A percentile compares a stretch with the other conserved stretches of the same genome.
Evolutionary conservation across 805 yeast genomes (phyloP).

Genomic region (Cyberlindnera euphorbiae): DNA sequence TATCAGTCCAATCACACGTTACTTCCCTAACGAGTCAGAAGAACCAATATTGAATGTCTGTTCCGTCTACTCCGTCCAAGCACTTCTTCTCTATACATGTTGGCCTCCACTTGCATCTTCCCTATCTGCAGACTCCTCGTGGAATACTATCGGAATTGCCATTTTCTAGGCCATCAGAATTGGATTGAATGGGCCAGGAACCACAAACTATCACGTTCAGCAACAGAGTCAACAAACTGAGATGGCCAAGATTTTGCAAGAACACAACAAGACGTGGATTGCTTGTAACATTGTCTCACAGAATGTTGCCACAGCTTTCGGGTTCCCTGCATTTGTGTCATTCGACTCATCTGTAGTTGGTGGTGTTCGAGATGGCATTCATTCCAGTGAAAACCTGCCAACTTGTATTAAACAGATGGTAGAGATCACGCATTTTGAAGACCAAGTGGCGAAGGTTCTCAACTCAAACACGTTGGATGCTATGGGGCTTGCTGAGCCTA

Average conservation of each 20-base stretch:
- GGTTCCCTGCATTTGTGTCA: slow-evolving; percentile 89
- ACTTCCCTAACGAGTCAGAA: slow-evolving; percentile 70
- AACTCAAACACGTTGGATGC: slow-evolving; percentile 66
- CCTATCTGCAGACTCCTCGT: slow-evolving; percentile 89
- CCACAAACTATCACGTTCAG: slow-evolving; percentile 37
- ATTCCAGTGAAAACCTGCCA: slow-evolving; percentile 20
- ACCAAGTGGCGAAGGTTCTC: slow-evolving; percentile 74
- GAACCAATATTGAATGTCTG: slow-evolving; percentile 84
- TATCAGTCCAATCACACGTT: slow-evolving; percentile 84
- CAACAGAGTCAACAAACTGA: slow-evolving; percentile 29
- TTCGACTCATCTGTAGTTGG: slow-evolving; percentile 67
- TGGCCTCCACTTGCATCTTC: slow-evolving; percentile 98
- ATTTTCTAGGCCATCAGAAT: slow-evolving; percentile 88
- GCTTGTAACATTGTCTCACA: slow-evolving; percentile 88
- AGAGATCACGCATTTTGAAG: slow-evolving; percentile 80
- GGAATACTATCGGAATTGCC: slow-evolving; percentile 94
- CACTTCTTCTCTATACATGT: slow-evolving; percentile 77
- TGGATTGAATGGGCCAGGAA: slow-evolving; percentile 81
- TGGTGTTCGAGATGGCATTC: slow-evolving; percentile 45
- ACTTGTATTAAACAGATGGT: slow-evolving; percentile 61
- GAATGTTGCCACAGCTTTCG: slow-evolving; percentile 85
- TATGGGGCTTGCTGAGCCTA: slow-evolving; percentile 57
- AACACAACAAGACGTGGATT: slow-evolving; percentile 90
- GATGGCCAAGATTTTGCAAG: slow-evolving; percentile 43
- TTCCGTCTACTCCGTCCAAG: slow-evolving; percentile 91